These are phyloP conservation scores for Rhodamnia rubescens DNA, from an alignment of 345 rosid species.

Conservation along the genomic window DNA sequence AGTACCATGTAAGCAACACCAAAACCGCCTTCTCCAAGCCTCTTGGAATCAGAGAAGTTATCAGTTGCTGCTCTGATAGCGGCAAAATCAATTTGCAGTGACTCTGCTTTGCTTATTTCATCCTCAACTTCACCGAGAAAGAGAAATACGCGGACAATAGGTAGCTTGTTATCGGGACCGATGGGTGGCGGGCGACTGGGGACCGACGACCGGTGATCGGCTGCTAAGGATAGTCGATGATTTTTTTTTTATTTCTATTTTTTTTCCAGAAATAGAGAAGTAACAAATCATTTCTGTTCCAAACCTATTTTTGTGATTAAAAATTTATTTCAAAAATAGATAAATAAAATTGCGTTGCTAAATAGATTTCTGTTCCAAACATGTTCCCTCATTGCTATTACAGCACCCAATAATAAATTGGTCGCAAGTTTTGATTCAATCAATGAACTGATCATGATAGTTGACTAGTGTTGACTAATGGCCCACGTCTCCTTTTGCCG, in stretches of 20 bases:
- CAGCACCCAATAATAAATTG: background rate
- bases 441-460: background rate
- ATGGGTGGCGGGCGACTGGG: too few species aligned
- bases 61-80: conserved; percentile 4
- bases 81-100: conserved; percentile 6
- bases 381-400: background rate
- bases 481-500: background rate
- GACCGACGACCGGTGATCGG: too few species aligned
- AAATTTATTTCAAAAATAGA: too few species aligned
- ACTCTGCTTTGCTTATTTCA: conserved; percentile 1
- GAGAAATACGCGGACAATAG: background rate
- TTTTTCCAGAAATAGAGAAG: too few species aligned
- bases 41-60: conserved; percentile 10
- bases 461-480: background rate
- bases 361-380: too few species aligned
- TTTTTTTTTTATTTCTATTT: too few species aligned
- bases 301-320: too few species aligned
- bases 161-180: too few species aligned
- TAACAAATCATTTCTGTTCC: too few species aligned
- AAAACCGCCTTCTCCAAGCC: conserved; percentile 19
- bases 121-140: background rate
- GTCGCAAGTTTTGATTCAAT: background rate
- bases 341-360: too few species aligned
- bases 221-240: too few species aligned
- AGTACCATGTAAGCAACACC: conserved; percentile 17